Conservation (phyloP, 2,329 filamentous ascomycete genomes). For the Herpomyces periplanetae region DNA sequence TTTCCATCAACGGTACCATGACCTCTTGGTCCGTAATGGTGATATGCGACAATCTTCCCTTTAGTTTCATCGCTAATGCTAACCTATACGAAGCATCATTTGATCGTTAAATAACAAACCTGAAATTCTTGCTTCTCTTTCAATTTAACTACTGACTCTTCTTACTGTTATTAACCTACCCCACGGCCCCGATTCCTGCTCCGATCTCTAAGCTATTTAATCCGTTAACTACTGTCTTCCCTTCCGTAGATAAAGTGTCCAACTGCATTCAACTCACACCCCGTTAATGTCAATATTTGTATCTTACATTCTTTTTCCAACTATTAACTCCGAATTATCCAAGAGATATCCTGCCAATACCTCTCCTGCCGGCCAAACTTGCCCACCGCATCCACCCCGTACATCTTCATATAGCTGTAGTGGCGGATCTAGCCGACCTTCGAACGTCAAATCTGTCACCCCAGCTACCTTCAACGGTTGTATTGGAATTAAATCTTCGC, state of each 20-base stretch:
- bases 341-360: slow-evolving; percentile 55
- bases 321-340: too few relatives aligned
- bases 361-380: slow-evolving; percentile 79
- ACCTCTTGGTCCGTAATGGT: slow-evolving; percentile 52
- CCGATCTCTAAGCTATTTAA: too few relatives aligned
- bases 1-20: slow-evolving; percentile 51
- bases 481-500: slow-evolving; percentile 15
- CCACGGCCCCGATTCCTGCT: too few relatives aligned
- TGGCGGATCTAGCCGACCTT: slow-evolving; percentile 25
- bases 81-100: neutral
- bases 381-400: slow-evolving; percentile 52
- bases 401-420: slow-evolving; percentile 53
- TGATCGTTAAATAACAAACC: too few relatives aligned
- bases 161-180: too few relatives aligned
- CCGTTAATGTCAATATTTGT: too few relatives aligned
- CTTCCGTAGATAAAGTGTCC: too few relatives aligned
- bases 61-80: neutral
- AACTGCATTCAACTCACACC: too few relatives aligned
- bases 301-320: too few relatives aligned
- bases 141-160: too few relatives aligned
- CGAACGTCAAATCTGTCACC: slow-evolving; percentile 19
- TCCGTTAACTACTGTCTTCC: too few relatives aligned
- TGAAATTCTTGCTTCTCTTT: too few relatives aligned
- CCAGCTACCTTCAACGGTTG: slow-evolving; percentile 13
- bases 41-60: slow-evolving; percentile 7